These are phyloP conservation scores for Lepidium sativum DNA, from an alignment of 345 rosid species.

Conservation along the genomic window DNA sequence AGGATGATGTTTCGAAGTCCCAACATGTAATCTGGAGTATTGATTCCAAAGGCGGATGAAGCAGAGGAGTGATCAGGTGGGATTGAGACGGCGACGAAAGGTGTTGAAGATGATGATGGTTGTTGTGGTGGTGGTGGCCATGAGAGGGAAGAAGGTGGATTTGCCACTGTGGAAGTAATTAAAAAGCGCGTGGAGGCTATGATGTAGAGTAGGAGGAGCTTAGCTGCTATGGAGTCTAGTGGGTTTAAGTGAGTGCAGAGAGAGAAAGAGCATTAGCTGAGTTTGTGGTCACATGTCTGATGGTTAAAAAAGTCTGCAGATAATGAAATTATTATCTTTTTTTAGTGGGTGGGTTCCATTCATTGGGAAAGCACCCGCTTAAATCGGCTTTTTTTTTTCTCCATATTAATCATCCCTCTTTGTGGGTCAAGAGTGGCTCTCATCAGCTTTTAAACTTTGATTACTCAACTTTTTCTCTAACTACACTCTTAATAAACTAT, in stretches of 20 bases:
- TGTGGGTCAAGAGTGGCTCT: neutral
- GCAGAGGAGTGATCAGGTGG: slow-evolving; percentile 8
- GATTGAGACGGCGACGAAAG: slow-evolving; percentile 1
- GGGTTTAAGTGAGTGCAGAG: neutral
- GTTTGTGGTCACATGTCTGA: slow-evolving; percentile 22
- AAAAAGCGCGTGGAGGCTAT: slow-evolving; percentile 23
- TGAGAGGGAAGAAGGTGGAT: slow-evolving; percentile 22
- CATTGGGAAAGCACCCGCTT: slow-evolving; percentile 22
- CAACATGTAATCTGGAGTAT: slow-evolving; percentile 39
- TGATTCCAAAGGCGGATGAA: neutral
- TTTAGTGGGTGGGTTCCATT: slow-evolving; percentile 7
- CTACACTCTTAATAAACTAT: neutral
- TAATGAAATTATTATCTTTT: neutral
- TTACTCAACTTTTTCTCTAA: neutral
- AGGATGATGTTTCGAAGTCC: slow-evolving; percentile 59
- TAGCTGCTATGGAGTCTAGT: slow-evolving; percentile 24
- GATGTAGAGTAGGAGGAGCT: slow-evolving; percentile 14
- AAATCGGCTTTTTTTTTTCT: slow-evolving; percentile 20
- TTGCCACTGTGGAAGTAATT: slow-evolving; percentile 23
- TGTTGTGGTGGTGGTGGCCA: slow-evolving; percentile 19
- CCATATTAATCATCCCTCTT: slow-evolving; percentile 12
- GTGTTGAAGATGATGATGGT: neutral
- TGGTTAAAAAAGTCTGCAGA: slow-evolving; percentile 8
- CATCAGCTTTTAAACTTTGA: neutral
- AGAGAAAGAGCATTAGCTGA: neutral